These are phyloP conservation scores for Guadua angustifolia DNA, from an alignment of 176 grass and related monocot genomes.

Conservation along the genomic window DNA sequence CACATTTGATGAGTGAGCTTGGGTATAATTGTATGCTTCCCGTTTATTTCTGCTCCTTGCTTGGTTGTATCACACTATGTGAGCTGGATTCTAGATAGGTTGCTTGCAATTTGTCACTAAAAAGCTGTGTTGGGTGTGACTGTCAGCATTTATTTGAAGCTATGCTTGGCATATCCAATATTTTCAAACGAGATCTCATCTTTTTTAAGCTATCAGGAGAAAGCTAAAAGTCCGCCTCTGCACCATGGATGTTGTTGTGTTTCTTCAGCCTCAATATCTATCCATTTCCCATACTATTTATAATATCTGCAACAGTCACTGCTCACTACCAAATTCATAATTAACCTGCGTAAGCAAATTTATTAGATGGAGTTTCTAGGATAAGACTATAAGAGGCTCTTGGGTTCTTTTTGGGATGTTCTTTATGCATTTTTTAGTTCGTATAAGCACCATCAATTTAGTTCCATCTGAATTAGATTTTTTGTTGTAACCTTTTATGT, in stretches of 20 bases:
- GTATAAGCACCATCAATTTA: neutral
- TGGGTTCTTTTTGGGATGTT: neutral
- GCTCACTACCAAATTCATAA: constrained; percentile 17
- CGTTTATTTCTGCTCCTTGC: neutral
- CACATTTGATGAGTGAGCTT: neutral
- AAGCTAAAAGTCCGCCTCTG: neutral
- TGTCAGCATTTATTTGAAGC: constrained; percentile 6
- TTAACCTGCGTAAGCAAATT: constrained; percentile 20
- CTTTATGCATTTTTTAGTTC: constrained; percentile 29
- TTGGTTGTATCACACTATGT: constrained; percentile 6
- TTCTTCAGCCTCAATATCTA: constrained; percentile 23
- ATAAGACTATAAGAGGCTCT: neutral
- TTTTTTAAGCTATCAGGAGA: neutral
- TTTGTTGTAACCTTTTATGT: constrained; percentile 30
- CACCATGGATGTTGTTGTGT: neutral
- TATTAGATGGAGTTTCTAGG: constrained; percentile 11
- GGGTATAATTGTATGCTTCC: constrained; percentile 4
- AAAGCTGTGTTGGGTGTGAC: neutral
- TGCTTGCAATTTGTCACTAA: neutral
- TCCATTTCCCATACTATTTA: constrained; percentile 5
- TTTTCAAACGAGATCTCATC: neutral
- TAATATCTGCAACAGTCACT: neutral
- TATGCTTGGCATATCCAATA: neutral
- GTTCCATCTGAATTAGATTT: neutral
- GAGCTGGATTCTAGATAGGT: constrained; percentile 26